These are phyloP conservation scores for Talaromyces liani DNA, from an alignment of 495 filamentous ascomycete species.

Conservation along the genomic window DNA sequence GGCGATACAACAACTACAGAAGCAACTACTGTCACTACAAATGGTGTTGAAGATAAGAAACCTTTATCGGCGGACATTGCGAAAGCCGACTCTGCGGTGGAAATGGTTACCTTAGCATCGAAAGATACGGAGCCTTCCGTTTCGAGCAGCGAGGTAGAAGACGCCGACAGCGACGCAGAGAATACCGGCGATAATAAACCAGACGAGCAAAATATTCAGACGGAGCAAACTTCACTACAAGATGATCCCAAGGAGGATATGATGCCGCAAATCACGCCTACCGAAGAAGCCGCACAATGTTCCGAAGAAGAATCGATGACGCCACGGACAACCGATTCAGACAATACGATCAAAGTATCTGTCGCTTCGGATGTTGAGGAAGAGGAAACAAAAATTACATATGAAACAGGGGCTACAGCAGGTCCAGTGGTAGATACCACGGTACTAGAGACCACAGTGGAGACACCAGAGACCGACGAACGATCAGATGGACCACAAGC, in stretches of 20 bases:
- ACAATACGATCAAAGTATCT: not conserved
- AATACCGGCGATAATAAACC: not conserved
- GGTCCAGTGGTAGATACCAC: not conserved
- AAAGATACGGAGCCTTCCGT: conserved; percentile 14
- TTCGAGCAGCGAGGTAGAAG: conserved; percentile 14
- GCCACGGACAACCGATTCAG: not conserved
- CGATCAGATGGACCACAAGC: not conserved
- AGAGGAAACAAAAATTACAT: not conserved
- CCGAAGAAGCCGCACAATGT: not conserved
- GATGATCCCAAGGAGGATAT: not conserved
- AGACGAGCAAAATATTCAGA: not conserved
- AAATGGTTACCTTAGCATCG: conserved; percentile 11
- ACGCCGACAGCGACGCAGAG: not conserved
- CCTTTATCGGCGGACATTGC: conserved; percentile 9
- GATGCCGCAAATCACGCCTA: not conserved
- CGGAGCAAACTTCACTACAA: not conserved
- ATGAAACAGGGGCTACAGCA: not conserved
- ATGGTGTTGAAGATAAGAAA: conserved; percentile 6
- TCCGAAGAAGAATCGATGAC: not conserved
- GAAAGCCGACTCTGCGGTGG: conserved; percentile 17
- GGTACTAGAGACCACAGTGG: not conserved
- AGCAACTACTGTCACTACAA: conserved; percentile 4
- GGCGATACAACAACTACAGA: not conserved
- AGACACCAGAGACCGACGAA: not conserved
- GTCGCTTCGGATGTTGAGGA: not conserved